Conservation (phyloP, 495 filamentous ascomycete species). For the Delitschia confertaspora region DNA sequence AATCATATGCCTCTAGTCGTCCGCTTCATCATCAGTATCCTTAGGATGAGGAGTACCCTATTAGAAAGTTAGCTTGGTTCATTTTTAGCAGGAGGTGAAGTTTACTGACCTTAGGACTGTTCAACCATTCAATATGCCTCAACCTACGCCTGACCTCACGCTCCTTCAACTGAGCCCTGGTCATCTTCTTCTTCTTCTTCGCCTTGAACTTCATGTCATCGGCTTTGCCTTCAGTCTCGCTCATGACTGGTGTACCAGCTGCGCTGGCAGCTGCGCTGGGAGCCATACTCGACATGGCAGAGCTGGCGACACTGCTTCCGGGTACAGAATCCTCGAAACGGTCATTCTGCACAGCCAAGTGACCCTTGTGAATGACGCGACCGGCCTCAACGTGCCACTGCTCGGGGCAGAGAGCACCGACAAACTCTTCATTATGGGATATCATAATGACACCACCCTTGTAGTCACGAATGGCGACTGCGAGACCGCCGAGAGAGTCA, state of each 20-base stretch:
- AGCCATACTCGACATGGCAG: slow-evolving; percentile 43
- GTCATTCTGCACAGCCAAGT: slow-evolving; percentile 59
- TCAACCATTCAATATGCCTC: slow-evolving; percentile 93
- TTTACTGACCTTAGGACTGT: slow-evolving; percentile 42
- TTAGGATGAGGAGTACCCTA: slow-evolving; percentile 39
- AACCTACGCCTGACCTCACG: slow-evolving; percentile 76
- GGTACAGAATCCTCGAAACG: slow-evolving; percentile 79
- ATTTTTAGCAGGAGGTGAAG: neutral
- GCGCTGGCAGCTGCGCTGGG: slow-evolving; percentile 50
- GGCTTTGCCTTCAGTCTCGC: slow-evolving; percentile 64
- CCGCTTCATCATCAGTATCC: slow-evolving; percentile 38
- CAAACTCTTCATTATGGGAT: slow-evolving; percentile 98
- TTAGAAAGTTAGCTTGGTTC: neutral
- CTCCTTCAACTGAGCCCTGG: slow-evolving; percentile 90
- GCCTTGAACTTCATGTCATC: slow-evolving; percentile 83
- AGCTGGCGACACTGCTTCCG: slow-evolving; percentile 44
- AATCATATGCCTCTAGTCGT: slow-evolving; percentile 4
- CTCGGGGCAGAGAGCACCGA: slow-evolving; percentile 86
- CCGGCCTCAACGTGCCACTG: slow-evolving; percentile 91
- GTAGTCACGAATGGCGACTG: slow-evolving; percentile 94
- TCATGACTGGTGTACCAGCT: slow-evolving; percentile 65
- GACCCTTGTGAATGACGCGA: slow-evolving; percentile 72
- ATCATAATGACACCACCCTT: slow-evolving; percentile 98
- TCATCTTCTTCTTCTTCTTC: slow-evolving; percentile 99
- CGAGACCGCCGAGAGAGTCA: slow-evolving; percentile 89